These are phyloP conservation scores for Cutaneotrichosporon sp. DNA, from an alignment of 1,284 basidiomycete genomes.

Conservation along the genomic window DNA sequence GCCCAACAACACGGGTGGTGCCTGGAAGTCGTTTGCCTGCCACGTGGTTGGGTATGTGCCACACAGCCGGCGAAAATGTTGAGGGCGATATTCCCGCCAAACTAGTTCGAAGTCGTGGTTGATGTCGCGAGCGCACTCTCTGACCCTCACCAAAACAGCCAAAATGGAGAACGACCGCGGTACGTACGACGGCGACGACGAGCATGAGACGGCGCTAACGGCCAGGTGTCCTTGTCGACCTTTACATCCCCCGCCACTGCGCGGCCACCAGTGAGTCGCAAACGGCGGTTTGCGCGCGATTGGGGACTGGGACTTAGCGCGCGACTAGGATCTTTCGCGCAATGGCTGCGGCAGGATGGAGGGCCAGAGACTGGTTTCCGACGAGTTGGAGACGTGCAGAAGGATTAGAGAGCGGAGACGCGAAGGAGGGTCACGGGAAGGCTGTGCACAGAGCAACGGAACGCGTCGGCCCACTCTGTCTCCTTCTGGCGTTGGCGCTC, in stretches of 20 bases:
- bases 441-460: no score
- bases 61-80: background rate
- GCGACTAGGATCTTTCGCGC: background rate
- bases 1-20: background rate
- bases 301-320: background rate
- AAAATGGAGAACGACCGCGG: slow-evolving; percentile 24
- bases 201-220: background rate
- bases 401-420: no score
- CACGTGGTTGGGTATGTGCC: background rate
- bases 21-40: background rate
- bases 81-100: background rate
- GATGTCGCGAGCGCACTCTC: slow-evolving; percentile 2
- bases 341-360: background rate
- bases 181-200: slow-evolving; percentile 9
- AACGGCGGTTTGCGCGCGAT: background rate
- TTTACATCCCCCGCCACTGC: slow-evolving; percentile 99
- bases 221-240: slow-evolving; percentile 91
- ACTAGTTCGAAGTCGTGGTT: background rate
- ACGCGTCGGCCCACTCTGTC: no score
- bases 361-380: no score
- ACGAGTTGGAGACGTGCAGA: no score
- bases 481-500: no score
- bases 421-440: no score
- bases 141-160: slow-evolving; percentile 9
- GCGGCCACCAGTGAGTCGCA: slow-evolving; percentile 79